Percentiles rank a stretch among this genome's conserved stretches.
phyloP scores from a whole-genome alignment of 1,139 yeast species.

The Blastobotrys arbuscula region DNA sequence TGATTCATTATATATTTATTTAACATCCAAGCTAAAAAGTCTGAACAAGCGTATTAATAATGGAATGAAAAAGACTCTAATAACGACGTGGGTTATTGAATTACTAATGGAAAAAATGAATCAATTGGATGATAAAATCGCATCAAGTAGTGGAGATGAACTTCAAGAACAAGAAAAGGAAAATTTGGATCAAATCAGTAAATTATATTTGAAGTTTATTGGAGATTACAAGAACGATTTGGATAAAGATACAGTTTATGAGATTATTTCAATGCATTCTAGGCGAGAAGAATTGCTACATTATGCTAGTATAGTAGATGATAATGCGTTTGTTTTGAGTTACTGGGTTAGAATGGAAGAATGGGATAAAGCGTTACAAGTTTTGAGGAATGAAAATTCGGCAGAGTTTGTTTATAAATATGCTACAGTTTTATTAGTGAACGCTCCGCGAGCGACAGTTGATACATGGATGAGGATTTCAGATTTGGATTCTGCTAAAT shows the following conservation, averaged over 20 bases:
- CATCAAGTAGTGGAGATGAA: constrained; percentile 16
- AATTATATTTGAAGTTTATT: constrained; percentile 42
- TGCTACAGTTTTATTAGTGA: constrained; percentile 61
- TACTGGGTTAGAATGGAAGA: constrained; percentile 63
- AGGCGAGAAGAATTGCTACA: constrained; percentile 56
- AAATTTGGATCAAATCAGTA: constrained; percentile 24
- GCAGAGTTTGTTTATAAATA: constrained; percentile 54
- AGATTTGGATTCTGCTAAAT: constrained; percentile 49
- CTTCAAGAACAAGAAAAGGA: constrained; percentile 11
- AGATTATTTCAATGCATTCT: constrained; percentile 63
- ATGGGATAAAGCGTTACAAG: constrained; percentile 69
- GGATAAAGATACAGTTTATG: constrained; percentile 65
- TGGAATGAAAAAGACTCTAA: constrained; percentile 51
- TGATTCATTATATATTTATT: constrained; percentile 51
- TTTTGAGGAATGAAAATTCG: constrained; percentile 48
- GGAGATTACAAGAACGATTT: constrained; percentile 43
- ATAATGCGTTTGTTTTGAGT: constrained; percentile 60
- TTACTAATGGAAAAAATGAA: constrained; percentile 49
- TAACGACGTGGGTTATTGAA: constrained; percentile 85
- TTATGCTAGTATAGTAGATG: constrained; percentile 65
- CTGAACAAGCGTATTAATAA: constrained; percentile 33
- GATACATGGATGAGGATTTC: constrained; percentile 69
- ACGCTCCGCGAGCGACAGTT: constrained; percentile 64
- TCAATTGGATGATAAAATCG: constrained; percentile 40
- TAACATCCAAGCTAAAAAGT: constrained; percentile 46